Conservation (phyloP, 768 basidiomycete genomes). For the Auriculariales sp. region DNA sequence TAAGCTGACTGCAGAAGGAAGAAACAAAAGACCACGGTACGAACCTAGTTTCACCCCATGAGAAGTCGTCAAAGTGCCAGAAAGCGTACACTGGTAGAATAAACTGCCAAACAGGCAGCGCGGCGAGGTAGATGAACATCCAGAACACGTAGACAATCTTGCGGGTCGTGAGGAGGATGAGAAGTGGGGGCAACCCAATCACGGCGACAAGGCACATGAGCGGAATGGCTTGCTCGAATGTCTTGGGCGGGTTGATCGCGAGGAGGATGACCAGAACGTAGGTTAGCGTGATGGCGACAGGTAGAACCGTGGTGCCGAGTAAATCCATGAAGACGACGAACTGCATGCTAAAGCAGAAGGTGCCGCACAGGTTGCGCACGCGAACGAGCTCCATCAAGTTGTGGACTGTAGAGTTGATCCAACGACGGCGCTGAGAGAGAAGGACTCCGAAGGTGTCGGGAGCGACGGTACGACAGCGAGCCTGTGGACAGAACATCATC, state of each 20-base stretch:
- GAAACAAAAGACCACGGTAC: constrained; percentile 11
- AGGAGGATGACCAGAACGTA: constrained; percentile 76
- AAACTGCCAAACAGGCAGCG: constrained; percentile 94
- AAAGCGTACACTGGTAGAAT: constrained; percentile 90
- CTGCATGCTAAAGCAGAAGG: constrained; percentile 99
- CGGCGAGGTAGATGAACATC: constrained; percentile 91
- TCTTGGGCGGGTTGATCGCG: constrained; percentile 62
- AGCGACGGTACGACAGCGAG: constrained; percentile 85
- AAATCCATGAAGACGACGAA: constrained; percentile 98
- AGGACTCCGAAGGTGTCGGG: constrained; percentile 90
- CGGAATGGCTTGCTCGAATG: constrained; percentile 89
- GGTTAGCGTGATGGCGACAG: constrained; percentile 84
- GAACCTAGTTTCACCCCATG: constrained; percentile 96
- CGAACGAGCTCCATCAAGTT: constrained; percentile 98
- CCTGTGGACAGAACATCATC: constrained; percentile 99
- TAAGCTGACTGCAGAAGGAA: constrained; percentile 7
- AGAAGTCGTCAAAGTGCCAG: constrained; percentile 99
- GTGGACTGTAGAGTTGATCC: constrained; percentile 99
- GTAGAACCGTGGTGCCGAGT: constrained; percentile 80
- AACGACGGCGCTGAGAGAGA: constrained; percentile 91
- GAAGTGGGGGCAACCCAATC: constrained; percentile 80
- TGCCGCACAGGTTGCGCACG: constrained; percentile 93
- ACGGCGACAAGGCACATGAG: constrained; percentile 79
- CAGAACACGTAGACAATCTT: constrained; percentile 94
- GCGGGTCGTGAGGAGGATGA: constrained; percentile 87